Base-by-base conservation (phyloP, 2,329 filamentous ascomycete species). In the Colletotrichum caudatum region DNA sequence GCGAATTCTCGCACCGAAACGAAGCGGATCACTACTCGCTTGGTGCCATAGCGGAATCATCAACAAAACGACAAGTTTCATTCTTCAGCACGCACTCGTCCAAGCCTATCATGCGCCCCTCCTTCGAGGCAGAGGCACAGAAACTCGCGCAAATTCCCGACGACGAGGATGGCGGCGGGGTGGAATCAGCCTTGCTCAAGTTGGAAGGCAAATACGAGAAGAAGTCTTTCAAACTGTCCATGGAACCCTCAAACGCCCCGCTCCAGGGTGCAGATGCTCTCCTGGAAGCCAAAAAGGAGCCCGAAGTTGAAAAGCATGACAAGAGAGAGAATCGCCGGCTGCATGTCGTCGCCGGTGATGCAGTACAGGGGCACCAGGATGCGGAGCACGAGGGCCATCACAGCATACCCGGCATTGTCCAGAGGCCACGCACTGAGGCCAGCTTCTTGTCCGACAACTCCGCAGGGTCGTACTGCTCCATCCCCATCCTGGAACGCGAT, bases 181-280 rank as follows among this genome's bases (percentile, higher is more conserved):
- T 98, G 35, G 96, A 98, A 78, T 94, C 95, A n/a, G 94, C 96
- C 0, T 81, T 99, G 62, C 82, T 95, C 76, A 99, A 98, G 77
- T 86, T 99, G 0, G 96, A 99, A 82, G 96, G 96, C 12, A 95
- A 90, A 75, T 96, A 92, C 76, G 88, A 92, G 78, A 90, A 87
- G 75, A 89, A 81, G 75, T 73, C 79, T 0, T 79, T 79, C 37
- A 82, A 81, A 64, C 77, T 84, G 16, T 84, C 81, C 18, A 83
- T 84, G 73, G 82, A 84, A 54, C 80, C 81, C 12, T 67, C 74
- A 11, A 76, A 74, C 20, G 73, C 76, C 48, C 74, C 77, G 64
- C 73, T 78, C 23, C 9, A 66, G 12, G 66, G 16, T 35, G n/a
- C 26, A 18, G 53, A 58, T 8, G 26, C 18, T 35, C 29, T 14